Conservation (phyloP, 2,329 filamentous ascomycete species). For the Alternaria ventricosa region DNA sequence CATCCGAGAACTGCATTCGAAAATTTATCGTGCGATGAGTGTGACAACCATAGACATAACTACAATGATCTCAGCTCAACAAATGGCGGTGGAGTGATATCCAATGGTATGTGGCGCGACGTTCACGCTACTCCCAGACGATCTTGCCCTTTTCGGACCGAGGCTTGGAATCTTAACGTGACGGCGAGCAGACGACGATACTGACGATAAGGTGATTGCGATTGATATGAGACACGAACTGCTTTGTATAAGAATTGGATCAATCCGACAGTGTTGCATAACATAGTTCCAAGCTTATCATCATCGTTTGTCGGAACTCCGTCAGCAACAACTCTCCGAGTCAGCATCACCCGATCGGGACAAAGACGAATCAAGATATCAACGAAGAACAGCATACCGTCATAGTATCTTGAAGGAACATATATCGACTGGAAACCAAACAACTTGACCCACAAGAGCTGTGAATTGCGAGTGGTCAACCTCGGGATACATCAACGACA, state of each 20-base stretch:
- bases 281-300: not conserved
- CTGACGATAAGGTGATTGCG: constrained; percentile 23
- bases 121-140: constrained; percentile 13
- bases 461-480: not conserved
- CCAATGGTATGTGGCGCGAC: constrained; percentile 29
- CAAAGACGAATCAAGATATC: not conserved
- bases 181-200: constrained; percentile 11
- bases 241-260: not conserved
- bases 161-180: constrained; percentile 5
- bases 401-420: not conserved
- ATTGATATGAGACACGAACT: not conserved
- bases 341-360: not conserved
- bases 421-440: not conserved
- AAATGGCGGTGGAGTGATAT: constrained; percentile 24
- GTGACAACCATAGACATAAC: not conserved
- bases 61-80: not conserved
- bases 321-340: not conserved
- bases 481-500: not conserved
- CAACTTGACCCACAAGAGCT: not conserved
- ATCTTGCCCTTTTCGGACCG: not conserved
- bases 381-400: not conserved
- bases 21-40: not conserved
- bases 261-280: not conserved
- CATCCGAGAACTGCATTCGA: not conserved
- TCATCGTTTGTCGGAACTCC: not conserved